Percentiles rank a stretch among this genome's conserved stretches.
Conservation (phyloP, 2,329 filamentous ascomycete species). For the Purpureocillium lavendulum region DNA sequence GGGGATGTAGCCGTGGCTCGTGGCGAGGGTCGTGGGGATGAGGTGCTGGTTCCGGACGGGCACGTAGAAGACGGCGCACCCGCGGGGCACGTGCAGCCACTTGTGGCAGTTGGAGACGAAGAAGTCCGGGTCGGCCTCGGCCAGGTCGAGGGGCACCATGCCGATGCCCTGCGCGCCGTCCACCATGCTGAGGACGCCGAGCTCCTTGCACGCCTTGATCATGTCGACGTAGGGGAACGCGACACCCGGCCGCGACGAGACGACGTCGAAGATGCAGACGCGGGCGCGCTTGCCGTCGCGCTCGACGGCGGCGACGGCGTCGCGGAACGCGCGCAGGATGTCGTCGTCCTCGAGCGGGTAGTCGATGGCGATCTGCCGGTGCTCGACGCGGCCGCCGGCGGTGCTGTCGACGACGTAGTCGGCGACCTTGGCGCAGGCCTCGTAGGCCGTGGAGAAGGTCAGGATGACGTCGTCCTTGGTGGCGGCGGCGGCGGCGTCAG, state of each 20-base stretch:
- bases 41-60: slow-evolving; percentile 67
- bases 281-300: slow-evolving; percentile 52
- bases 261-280: slow-evolving; percentile 65
- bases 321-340: slow-evolving; percentile 52
- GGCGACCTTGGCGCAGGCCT: slow-evolving; percentile 66
- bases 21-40: slow-evolving; percentile 67
- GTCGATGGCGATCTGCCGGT: slow-evolving; percentile 47
- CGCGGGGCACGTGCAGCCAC: slow-evolving; percentile 78
- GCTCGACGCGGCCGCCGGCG: slow-evolving; percentile 31
- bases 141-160: slow-evolving; percentile 64
- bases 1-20: slow-evolving; percentile 68
- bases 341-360: slow-evolving; percentile 66
- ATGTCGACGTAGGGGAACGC: slow-evolving; percentile 70
- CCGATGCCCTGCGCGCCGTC: slow-evolving; percentile 84
- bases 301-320: slow-evolving; percentile 44
- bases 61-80: slow-evolving; percentile 74
- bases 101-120: slow-evolving; percentile 84
- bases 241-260: slow-evolving; percentile 71
- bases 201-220: slow-evolving; percentile 52
- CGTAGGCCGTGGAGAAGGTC: slow-evolving; percentile 73
- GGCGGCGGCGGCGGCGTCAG: too few species aligned
- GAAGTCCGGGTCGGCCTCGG: slow-evolving; percentile 67
- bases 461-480: slow-evolving; percentile 72
- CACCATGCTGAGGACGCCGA: slow-evolving; percentile 63
- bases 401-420: slow-evolving; percentile 63